Evolutionary conservation across 352 stramenopile genomes (phyloP).

Genomic region (Phytophthora capsici): DNA sequence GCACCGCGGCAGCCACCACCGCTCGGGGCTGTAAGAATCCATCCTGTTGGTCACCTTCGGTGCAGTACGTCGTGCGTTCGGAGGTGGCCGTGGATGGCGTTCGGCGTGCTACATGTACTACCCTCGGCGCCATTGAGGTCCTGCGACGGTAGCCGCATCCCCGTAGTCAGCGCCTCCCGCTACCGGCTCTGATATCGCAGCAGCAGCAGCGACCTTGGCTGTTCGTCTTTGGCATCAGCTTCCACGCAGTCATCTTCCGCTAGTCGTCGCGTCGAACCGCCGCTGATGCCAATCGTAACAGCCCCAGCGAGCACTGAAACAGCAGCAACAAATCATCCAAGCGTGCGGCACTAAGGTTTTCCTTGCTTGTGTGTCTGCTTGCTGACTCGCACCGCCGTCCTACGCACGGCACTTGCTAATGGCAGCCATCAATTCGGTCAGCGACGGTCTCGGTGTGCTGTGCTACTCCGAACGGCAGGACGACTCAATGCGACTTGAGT

Average conservation of each 20-base stretch:
- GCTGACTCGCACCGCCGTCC: not conserved
- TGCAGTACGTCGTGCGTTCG: constrained; percentile 1
- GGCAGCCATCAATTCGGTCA: constrained; percentile 9
- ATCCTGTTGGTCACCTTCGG: constrained; percentile 6
- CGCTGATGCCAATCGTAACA: constrained; percentile 12
- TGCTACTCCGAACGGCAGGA: constrained; percentile 7
- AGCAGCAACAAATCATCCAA: not conserved
- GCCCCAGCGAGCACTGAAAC: constrained; percentile 13
- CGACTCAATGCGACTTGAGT: not conserved
- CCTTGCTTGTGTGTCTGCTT: not conserved
- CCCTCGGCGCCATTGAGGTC: constrained; percentile 1
- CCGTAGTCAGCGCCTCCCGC: constrained; percentile 1
- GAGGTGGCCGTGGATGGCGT: constrained; percentile 4
- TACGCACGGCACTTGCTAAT: not conserved
- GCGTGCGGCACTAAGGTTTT: not conserved
- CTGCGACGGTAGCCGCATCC: constrained; percentile 12
- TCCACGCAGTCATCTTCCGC: constrained; percentile 14
- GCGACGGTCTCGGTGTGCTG: not conserved
- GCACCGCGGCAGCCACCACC: not conserved
- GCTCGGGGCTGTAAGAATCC: not conserved
- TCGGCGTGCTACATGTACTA: constrained; percentile 10
- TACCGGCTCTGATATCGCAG: constrained; percentile 1
- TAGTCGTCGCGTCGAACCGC: constrained; percentile 26
- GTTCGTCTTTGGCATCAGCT: not conserved
- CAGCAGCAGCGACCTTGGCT: constrained; percentile 1